These are phyloP conservation scores for Hortiboletus campestris DNA, from an alignment of 768 basidiomycete species.

Conservation along the genomic window DNA sequence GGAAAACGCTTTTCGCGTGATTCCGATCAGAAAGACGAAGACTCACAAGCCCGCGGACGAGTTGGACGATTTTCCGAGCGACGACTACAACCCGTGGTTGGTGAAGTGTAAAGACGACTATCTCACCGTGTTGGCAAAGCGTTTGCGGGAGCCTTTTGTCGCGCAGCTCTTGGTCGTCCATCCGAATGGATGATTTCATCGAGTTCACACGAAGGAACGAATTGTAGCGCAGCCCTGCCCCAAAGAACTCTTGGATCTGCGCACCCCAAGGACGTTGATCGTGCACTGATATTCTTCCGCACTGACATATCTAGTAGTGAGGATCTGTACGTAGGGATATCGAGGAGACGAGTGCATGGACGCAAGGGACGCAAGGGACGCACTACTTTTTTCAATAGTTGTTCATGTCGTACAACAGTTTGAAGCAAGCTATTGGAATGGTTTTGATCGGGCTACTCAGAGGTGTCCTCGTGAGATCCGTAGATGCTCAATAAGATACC, in stretches of 20 bases:
- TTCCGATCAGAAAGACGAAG: neutral
- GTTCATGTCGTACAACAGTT: neutral
- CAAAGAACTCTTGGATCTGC: slow-evolving; percentile 15
- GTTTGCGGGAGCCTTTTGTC: slow-evolving; percentile 21
- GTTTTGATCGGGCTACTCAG: too few species aligned
- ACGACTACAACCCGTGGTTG: slow-evolving; percentile 16
- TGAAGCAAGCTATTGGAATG: neutral
- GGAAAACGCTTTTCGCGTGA: slow-evolving; percentile 19
- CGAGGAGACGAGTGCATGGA: neutral
- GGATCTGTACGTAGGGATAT: neutral
- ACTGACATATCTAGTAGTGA: too few species aligned
- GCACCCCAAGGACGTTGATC: slow-evolving; percentile 21
- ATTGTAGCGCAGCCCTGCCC: slow-evolving; percentile 18
- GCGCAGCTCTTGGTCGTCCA: slow-evolving; percentile 22
- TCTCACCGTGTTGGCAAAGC: slow-evolving; percentile 4
- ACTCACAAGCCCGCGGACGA: neutral
- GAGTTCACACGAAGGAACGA: slow-evolving; percentile 23
- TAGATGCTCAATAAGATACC: neutral
- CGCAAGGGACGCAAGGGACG: neutral
- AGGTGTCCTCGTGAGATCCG: neutral
- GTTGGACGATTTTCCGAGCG: neutral
- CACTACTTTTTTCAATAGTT: neutral
- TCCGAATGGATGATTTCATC: slow-evolving; percentile 20
- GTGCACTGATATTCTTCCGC: slow-evolving; percentile 11
- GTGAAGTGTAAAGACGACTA: slow-evolving; percentile 13